Evolutionary conservation across 1,139 yeast species (phyloP), one percentile per base, ranked within the genome.

Genomic region (Candida labiduridarum): DNA sequence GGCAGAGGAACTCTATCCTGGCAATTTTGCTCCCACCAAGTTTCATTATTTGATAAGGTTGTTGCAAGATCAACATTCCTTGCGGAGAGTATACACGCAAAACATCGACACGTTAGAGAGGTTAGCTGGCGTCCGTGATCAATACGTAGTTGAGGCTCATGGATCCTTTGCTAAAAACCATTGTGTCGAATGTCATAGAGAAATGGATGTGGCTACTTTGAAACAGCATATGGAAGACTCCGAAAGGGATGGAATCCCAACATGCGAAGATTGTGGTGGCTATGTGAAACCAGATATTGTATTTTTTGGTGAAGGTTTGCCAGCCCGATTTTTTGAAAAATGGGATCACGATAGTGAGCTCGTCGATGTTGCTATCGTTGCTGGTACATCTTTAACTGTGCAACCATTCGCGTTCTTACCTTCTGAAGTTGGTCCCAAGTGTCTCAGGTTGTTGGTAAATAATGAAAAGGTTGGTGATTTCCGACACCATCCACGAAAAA

Each of bases 41-140:
- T 91, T 89, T 63, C 98, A 92, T 65, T 75, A 76, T 61, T 78
- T 92, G 56, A 79, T 92, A 64, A 78, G 75, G 53, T 62, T 89
- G 47, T 71, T 90, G 18, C 86, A 89, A 60, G 85, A 85, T 36
- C 82, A 87, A 55, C 78, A 78, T 2, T 65, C 74, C 36, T 69
- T 92, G 53, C 74, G 80, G 41, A 72, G 97, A 51, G 83, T 92
- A 3, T 92, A 89, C 65, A 90, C 97, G 0, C 98, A 92, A 64
- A 92, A 92, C 63, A 92, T 92, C 46, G 98, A 92, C 61, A 91
- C 97, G 0, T 72, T 92, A 55, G 99, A 92, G 62, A 76, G 96
- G 55, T 73, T 87, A 12, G 95, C 97, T 0, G 97, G 97, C 0
- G 80, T 92, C 0, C 63, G 73, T 1, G 83, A 74, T 33, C 83